Base-by-base conservation (phyloP, 2,329 filamentous ascomycete species). In the Xylariaceae sp. region DNA sequence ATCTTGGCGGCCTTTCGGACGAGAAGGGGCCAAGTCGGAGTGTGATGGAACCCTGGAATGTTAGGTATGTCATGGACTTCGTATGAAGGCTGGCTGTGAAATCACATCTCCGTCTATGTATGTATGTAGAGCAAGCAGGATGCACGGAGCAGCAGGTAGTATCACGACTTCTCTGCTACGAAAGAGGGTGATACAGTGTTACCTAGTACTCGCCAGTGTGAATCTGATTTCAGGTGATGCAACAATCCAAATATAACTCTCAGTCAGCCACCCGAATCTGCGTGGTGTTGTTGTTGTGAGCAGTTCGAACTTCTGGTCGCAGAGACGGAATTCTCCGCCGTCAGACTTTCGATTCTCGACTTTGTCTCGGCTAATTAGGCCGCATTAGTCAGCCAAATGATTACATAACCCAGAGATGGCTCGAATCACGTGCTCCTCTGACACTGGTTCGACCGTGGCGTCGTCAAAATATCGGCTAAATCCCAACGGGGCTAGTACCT, bases 1-100 rank as follows among this genome's bases (percentile, higher is more conserved):
- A 66, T 72, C 13, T 61, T 62, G 10, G 61, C 68, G 45, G 66
- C 67, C 7, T 73, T 73, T 39, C 15, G 58, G 18, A 18, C 64
- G 53, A 60, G 50, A 57, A 67, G 63, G 44, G 37, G 34, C 45
- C 39, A 9, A 23, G 23, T 13, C 11, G n/a, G 47, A 13, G 54
- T n/a, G 34, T 53, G 54, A 59, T 15, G 23, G 8, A 4, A n/a
- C 11, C 37, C 37, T 41, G 37, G 3, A 41, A 13, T 13, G 37
- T 13, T 41, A 41, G 3, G 9, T 41, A 41, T 13, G 9, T 13
- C 13, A 13, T 41, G 37, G 3, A 41, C 37, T 41, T 9, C 9
- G 37, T 41, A 41, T 41, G 37, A 30, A 30, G 23, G 23, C 23
- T 30, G 23, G 23, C 23, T 30, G 23, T 30, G 23, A 30, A 30